A percentile compares a stretch with the other conserved stretches of the same genome.
phyloP scores from a whole-genome alignment of 2,329 filamentous ascomycete species.

The Aspergillus fumigatiaffinis region DNA sequence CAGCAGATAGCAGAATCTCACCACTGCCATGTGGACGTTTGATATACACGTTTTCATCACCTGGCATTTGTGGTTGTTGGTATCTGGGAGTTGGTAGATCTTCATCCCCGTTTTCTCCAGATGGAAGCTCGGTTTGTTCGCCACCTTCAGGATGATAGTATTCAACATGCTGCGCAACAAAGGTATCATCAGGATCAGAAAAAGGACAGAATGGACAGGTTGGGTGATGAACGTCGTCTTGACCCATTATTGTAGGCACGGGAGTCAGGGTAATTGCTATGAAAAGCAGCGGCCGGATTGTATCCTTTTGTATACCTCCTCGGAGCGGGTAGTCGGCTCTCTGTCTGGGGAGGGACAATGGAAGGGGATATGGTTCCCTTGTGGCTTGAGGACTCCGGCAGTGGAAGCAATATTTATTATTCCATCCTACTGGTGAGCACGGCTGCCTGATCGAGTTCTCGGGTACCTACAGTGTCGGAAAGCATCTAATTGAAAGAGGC shows the following conservation, averaged over 20 bases:
- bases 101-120: slow-evolving; percentile 5
- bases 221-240: slow-evolving; percentile 11
- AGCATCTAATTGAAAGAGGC: background rate
- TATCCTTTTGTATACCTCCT: background rate
- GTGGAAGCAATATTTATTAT: background rate
- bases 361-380: background rate
- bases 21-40: slow-evolving; percentile 59
- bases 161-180: slow-evolving; percentile 44
- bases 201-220: slow-evolving; percentile 47
- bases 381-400: background rate
- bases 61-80: slow-evolving; percentile 3
- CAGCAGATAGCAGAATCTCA: slow-evolving; percentile 51
- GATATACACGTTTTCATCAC: slow-evolving; percentile 37
- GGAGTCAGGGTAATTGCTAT: background rate
- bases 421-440: background rate
- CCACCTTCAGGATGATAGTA: slow-evolving; percentile 41
- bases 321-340: too few relatives aligned
- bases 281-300: background rate
- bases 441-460: background rate
- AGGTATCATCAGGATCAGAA: slow-evolving; percentile 35
- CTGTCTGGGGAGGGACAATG: background rate
- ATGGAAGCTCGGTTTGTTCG: slow-evolving; percentile 20
- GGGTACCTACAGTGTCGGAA: background rate
- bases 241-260: slow-evolving; percentile 14
- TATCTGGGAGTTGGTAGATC: background rate